A percentile compares a stretch with the other conserved stretches of the same genome.
Evolutionary conservation across 2,329 filamentous ascomycete species (phyloP).

Genomic region (Apiospora marii): DNA sequence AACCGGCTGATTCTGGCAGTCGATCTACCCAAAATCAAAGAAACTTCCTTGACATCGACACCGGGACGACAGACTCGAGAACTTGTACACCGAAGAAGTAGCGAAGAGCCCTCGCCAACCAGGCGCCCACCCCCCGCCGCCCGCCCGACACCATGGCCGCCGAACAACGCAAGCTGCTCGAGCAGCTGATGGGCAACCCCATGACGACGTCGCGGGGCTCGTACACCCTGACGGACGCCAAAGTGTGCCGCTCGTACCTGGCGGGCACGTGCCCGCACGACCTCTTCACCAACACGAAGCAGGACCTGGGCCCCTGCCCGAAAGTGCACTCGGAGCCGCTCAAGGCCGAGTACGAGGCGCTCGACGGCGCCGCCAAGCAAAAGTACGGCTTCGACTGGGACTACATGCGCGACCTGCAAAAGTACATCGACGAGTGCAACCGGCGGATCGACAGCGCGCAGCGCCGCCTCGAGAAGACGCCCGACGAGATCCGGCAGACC

Average conservation of each 20-base stretch:
- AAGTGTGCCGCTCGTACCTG: slow-evolving; percentile 94
- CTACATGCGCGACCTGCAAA: slow-evolving; percentile 94
- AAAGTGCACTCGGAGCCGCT: slow-evolving; percentile 89
- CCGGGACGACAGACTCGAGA: neutral
- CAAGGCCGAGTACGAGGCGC: slow-evolving; percentile 85
- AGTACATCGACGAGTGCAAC: slow-evolving; percentile 97
- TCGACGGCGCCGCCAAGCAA: slow-evolving; percentile 74
- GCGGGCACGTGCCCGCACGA: slow-evolving; percentile 96
- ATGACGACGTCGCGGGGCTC: slow-evolving; percentile 72
- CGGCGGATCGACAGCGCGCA: slow-evolving; percentile 90
- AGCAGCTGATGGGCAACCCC: slow-evolving; percentile 90
- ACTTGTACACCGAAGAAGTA: neutral
- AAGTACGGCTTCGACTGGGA: slow-evolving; percentile 94
- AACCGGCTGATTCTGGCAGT: too few species aligned
- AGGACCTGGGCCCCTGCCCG: slow-evolving; percentile 89
- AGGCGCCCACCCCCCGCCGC: slow-evolving; percentile 1
- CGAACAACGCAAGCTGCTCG: slow-evolving; percentile 96
- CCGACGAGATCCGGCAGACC: slow-evolving; percentile 95
- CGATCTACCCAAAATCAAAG: too few species aligned
- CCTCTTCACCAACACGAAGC: slow-evolving; percentile 99
- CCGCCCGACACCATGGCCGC: slow-evolving; percentile 73
- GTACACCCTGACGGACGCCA: slow-evolving; percentile 87
- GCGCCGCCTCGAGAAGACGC: slow-evolving; percentile 92
- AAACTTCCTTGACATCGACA: neutral
- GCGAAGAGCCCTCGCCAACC: neutral